Evolutionary conservation across 352 stramenopile species (phyloP).

Genomic region (Phytophthora pistaciae): DNA sequence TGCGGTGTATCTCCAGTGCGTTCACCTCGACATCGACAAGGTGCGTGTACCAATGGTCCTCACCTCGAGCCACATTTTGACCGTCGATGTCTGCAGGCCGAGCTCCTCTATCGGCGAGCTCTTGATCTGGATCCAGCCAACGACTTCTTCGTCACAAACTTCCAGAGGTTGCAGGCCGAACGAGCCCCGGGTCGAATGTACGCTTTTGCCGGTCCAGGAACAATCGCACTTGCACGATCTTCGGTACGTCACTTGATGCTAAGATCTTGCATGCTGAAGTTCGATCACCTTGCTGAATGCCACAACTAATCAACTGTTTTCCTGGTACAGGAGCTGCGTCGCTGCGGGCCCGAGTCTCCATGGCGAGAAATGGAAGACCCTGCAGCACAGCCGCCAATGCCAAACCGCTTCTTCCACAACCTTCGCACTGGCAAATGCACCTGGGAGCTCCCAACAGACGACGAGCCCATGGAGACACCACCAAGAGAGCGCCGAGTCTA

Average conservation of each 20-base stretch:
- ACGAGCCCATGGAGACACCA: background rate
- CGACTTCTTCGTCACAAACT: conserved; percentile 67
- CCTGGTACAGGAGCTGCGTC: conserved; percentile 17
- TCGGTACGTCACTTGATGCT: conserved; percentile 29
- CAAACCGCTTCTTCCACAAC: conserved; percentile 59
- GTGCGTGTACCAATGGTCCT: conserved; percentile 13
- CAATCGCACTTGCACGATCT: conserved; percentile 50
- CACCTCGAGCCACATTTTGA: background rate
- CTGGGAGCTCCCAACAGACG: conserved; percentile 39
- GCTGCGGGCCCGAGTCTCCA: conserved; percentile 7
- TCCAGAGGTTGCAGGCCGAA: conserved; percentile 61
- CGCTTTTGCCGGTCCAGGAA: conserved; percentile 54
- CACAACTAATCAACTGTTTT: background rate
- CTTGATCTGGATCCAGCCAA: conserved; percentile 62
- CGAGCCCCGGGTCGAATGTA: conserved; percentile 62
- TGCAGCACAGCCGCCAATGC: conserved; percentile 24
- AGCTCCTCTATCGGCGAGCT: conserved; percentile 71
- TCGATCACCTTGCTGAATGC: background rate
- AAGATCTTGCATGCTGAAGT: background rate
- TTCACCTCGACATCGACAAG: conserved; percentile 68
- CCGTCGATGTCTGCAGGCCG: conserved; percentile 39
- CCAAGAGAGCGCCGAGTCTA: background rate
- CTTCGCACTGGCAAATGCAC: conserved; percentile 42
- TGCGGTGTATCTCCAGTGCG: conserved; percentile 67
- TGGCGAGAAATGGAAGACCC: conserved; percentile 67